Percentiles rank a stretch among this genome's conserved stretches.
phyloP scores from a whole-genome alignment of 768 basidiomycete genomes.

The Pholiota microspora region DNA sequence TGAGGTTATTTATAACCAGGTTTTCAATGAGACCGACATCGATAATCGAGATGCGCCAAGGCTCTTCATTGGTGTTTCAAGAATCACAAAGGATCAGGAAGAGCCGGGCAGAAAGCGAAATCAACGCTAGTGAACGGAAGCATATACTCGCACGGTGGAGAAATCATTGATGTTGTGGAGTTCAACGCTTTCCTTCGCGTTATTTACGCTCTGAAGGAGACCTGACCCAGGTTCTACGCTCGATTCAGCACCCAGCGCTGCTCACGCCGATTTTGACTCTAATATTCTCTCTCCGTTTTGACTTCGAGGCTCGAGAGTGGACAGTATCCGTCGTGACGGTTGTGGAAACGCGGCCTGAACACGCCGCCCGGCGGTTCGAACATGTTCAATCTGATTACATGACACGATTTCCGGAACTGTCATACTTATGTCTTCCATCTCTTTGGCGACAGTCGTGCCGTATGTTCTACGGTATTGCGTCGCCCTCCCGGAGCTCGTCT shows the following conservation, averaged over 20 bases:
- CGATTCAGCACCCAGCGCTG: too few species aligned
- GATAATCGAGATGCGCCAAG: conserved; percentile 1
- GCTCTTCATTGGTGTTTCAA: conserved; percentile 2
- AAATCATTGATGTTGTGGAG: background rate
- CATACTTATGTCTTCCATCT: conserved; percentile 10
- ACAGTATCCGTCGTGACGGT: background rate
- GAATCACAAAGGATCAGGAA: background rate
- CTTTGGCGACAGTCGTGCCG: conserved; percentile 15
- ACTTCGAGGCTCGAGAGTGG: background rate
- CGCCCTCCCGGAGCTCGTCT: background rate
- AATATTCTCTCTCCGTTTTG: background rate
- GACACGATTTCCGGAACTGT: conserved; percentile 2
- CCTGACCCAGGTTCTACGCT: too few species aligned
- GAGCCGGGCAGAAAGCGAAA: background rate
- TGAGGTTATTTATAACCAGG: background rate
- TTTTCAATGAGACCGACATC: background rate
- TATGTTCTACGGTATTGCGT: background rate
- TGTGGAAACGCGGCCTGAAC: conserved; percentile 1
- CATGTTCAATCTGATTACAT: background rate
- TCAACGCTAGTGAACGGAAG: background rate
- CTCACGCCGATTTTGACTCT: too few species aligned
- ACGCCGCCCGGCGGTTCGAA: background rate
- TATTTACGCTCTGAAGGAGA: background rate
- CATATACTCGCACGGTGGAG: background rate
- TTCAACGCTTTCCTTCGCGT: background rate